phyloP scores from a whole-genome alignment of 225 moss, liverwort and hornwort species.

The Marchantia paleacea region DNA sequence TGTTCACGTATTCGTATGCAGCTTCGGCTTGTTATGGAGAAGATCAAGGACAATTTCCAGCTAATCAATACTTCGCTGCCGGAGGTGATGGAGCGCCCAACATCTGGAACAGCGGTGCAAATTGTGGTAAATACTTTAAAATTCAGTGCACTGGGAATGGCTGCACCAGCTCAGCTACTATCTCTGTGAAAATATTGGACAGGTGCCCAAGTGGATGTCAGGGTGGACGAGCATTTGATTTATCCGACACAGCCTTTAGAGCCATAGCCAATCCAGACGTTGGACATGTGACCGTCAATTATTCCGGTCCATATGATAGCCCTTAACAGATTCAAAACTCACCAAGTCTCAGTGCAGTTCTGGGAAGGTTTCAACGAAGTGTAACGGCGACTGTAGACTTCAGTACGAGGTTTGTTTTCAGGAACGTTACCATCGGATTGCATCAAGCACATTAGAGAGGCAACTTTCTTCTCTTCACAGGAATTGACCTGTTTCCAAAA shows the following conservation, averaged over 20 bases:
- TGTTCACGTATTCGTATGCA: background rate
- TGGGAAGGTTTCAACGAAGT: no score
- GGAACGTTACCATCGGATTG: no score
- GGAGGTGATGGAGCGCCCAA: slow-evolving; percentile 9
- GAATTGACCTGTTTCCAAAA: no score
- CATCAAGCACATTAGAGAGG: no score
- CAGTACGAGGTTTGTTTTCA: no score
- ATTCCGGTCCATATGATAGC: background rate
- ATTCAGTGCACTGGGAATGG: background rate
- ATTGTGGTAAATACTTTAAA: slow-evolving; percentile 8
- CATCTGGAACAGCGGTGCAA: slow-evolving; percentile 6
- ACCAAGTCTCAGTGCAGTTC: no score
- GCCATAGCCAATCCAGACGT: background rate
- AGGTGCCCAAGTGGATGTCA: background rate
- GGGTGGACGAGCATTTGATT: slow-evolving; percentile 1
- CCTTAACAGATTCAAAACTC: no score
- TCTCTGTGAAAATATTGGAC: slow-evolving; percentile 6
- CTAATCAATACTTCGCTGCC: slow-evolving; percentile 2
- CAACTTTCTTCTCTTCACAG: no score
- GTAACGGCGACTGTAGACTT: no score
- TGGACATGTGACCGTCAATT: background rate
- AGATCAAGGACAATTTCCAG: slow-evolving; percentile 4
- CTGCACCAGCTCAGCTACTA: background rate
- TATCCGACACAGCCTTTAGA: background rate
- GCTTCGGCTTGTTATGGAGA: slow-evolving; percentile 3